Base-by-base conservation (phyloP, 192 early-diverging fungal species). In the Rhizophlyctis rosea region DNA sequence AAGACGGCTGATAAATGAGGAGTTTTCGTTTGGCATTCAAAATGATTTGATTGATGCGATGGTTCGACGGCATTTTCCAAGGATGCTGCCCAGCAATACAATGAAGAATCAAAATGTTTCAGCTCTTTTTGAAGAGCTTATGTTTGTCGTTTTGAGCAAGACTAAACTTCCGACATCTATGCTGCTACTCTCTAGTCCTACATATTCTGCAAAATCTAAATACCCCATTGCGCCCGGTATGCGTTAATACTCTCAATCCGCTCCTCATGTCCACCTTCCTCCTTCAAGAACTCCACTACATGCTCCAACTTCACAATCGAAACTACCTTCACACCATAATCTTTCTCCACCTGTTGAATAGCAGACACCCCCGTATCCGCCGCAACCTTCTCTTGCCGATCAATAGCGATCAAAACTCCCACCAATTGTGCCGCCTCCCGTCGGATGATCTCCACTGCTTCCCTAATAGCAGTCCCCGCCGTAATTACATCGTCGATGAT, bases 401-500 rank as follows among this genome's bases (percentile, higher is more conserved):
- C 94, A 23, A 99, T 81, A 2, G 94, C 91, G 23, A 99, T 91
- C 30, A 98, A 71, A 2, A 99, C 89, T 48, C 95, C 95, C 7
- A 81, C 79, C 32, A 93, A 68, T 21, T 81, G 61, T 18, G 92
- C 95, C 7, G 86, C 86, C 34, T 85, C 79, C 18, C 71, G 67
- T 62, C 80, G 63, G 50, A 99, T 95, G 53, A 97, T 87, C 28
- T 74, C 82, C 35, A 97, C 80, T 35, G 85, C 85, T 73, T 99
- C 95, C 25, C 91, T 77, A 70, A 99, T 96, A n/a, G 97, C 94
- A 9, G 97, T 99, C 28, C 97, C 97, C 4, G 97, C 97, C 2
- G 97, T 99, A 73, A 98, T 98, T 7, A 99, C 97, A 74, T 99
- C 97, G 78, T 99, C 97, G 28, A 99, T 81, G 52, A 99, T 74